Evolutionary conservation across 1,139 yeast genomes (phyloP), one percentile per base, ranked within the genome.

Genomic region (Yamadazyma aaseri): DNA sequence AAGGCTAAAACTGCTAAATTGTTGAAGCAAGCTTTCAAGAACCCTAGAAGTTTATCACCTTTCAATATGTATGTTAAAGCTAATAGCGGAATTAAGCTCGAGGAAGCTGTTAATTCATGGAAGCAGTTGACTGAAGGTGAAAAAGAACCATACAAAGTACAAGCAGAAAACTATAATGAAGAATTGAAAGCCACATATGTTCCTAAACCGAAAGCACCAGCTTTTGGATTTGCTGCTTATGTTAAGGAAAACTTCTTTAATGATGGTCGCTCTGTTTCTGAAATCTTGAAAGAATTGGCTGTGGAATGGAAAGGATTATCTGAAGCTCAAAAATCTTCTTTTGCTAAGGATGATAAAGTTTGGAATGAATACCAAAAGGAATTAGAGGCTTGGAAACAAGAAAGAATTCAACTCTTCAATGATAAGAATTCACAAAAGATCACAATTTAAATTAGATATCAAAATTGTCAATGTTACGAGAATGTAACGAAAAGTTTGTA

Each of bases 201-300:
- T 3, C 65, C 70, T 5, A 61, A 58, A 41, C 74, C 73, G 30
- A 58, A 56, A 38, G 46, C 51, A 9, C 67, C 71, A 3, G 50
- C 57, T 4, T 41, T 41, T 27, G 56, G 57, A 5, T 67, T 57
- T 46, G 63, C 68, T 20, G 45, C 49, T 20, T 69, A 45, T 36
- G 51, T 66, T 26, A 51, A 59, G 39, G 54, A 60, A 28, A 54
- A 58, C 41, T 64, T 47, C 45, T 46, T 43, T 26, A 42, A 41
- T 14, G 57, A 49, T 31, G 65, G 55, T 17, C 45, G 54, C 21
- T 35, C 32, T 15, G 31, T 25, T 25, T 28, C 51, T 17, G 68
- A 60, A 21, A 47, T 52, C 18, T 44, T 56, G 22, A 60, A 56
- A 41, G 53, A 49, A 10, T 47, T 64, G 28, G 48, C 63, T 16